phyloP scores from a whole-genome alignment of 345 rosid genomes.

The Sapria himalayana region DNA sequence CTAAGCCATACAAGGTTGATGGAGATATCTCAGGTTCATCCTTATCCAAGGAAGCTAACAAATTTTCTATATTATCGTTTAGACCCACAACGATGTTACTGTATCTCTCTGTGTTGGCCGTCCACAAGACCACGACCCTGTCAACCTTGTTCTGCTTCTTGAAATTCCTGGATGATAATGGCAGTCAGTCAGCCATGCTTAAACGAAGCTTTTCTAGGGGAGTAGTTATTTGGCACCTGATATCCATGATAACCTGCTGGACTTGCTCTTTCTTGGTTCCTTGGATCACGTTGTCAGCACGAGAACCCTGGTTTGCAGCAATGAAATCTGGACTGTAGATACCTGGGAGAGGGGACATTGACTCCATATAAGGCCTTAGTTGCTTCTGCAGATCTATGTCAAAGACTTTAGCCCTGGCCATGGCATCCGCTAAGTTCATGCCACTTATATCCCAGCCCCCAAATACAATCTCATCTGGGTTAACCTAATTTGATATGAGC shows the following conservation, averaged over 20 bases:
- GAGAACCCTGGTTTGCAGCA: conserved; percentile 85
- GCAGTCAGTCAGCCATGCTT: not conserved
- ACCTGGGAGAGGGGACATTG: conserved; percentile 83
- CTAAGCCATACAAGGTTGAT: conserved; percentile 72
- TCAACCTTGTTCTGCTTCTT: conserved; percentile 75
- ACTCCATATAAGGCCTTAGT: conserved; percentile 87
- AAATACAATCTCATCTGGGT: conserved; percentile 78
- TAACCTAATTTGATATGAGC: conserved; percentile 22
- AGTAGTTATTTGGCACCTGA: conserved; percentile 30
- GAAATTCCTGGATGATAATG: conserved; percentile 41
- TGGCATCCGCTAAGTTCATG: conserved; percentile 94
- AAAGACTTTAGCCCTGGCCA: conserved; percentile 78
- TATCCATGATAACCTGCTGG: conserved; percentile 57
- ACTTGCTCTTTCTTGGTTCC: conserved; percentile 84
- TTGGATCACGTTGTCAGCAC: conserved; percentile 70
- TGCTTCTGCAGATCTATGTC: conserved; percentile 92
- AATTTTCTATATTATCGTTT: conserved; percentile 77
- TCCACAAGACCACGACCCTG: conserved; percentile 83
- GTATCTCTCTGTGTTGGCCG: conserved; percentile 98
- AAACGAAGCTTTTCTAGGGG: not conserved
- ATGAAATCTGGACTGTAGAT: conserved; percentile 81
- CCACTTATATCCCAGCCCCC: conserved; percentile 98
- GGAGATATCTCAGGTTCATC: conserved; percentile 89
- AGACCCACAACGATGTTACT: conserved; percentile 66
- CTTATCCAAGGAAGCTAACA: conserved; percentile 61